These are phyloP conservation scores for Boletus rex-veris DNA, from an alignment of 768 basidiomycete species.

Conservation along the genomic window DNA sequence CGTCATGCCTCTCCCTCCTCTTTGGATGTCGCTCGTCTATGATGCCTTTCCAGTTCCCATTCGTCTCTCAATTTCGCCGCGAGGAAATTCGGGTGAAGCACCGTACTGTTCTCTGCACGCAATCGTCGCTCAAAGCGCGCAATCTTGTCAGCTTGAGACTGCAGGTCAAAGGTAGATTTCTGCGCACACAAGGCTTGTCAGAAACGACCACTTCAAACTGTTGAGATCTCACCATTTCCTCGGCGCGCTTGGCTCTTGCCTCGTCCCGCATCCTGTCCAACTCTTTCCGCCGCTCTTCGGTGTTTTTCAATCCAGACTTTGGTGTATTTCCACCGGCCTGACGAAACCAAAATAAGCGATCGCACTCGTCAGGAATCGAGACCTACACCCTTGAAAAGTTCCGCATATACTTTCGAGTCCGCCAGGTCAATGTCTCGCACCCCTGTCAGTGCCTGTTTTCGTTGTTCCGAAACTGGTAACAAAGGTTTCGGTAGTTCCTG, in stretches of 20 bases:
- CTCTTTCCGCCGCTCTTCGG: constrained; percentile 69
- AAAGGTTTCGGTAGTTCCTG: constrained; percentile 29
- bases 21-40: constrained; percentile 21
- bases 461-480: constrained; percentile 25
- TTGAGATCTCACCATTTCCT: constrained; percentile 47
- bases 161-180: constrained; percentile 52
- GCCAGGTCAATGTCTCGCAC: constrained; percentile 61
- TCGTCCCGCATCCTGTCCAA: constrained; percentile 69
- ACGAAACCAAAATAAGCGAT: neutral
- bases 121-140: constrained; percentile 58
- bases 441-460: constrained; percentile 43
- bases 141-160: constrained; percentile 59
- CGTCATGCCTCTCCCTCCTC: constrained; percentile 36
- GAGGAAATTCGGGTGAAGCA: constrained; percentile 58
- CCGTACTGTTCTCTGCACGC: constrained; percentile 46
- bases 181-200: constrained; percentile 23
- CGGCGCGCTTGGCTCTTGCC: constrained; percentile 51
- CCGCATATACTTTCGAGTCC: constrained; percentile 59
- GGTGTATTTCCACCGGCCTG: constrained; percentile 45
- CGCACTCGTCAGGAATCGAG: neutral
- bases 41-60: constrained; percentile 42
- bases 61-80: constrained; percentile 56
- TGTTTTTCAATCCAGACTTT: constrained; percentile 45
- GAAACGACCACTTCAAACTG: neutral
- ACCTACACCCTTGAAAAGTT: constrained; percentile 57